Evolutionary conservation across 257 asterid species (phyloP), one percentile per base, ranked within the genome.

Genomic region (Solanum gandarillasii): DNA sequence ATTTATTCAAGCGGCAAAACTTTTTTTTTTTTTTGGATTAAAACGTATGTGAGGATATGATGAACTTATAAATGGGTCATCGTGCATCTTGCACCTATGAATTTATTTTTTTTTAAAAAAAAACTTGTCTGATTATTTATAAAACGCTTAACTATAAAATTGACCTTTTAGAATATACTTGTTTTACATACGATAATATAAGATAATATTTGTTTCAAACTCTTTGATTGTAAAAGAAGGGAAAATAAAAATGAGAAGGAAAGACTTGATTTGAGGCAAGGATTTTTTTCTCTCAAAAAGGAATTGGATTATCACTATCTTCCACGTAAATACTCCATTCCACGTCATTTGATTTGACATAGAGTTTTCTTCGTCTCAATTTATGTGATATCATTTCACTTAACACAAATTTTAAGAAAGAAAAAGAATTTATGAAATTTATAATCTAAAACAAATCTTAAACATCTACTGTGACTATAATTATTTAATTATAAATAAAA

Each of bases 331-430:
- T n/a, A 9, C 3, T 65, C n/a, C 31, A 2, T 67, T 67, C 34
- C 1, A 25, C 3, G 1, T 6, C 12, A 62, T n/a, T 58, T 23
- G 27, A 62, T 9, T 62, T 2, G 3, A 23, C 0, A 62, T 3
- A 23, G 11, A 62, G 2, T 2, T 58, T 20, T 20, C 2, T 3
- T 58, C 25, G 2, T 20, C 4, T 3, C 0, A 3, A 1, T 58
- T 7, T n/a, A 62, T 10, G 16, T 9, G 2, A n/a, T 5, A 10
- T 0, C 7, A 2, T 62, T 62, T n/a, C 7, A n/a, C 0, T n/a
- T 23, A 9, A n/a, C 29, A n/a, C 2, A 10, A 62, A 9, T 0
- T 20, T 58, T 58, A 58, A 58, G 67, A 7, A 58, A 55, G 4
- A 48, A 52, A 58, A 20, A 52, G 1, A 48, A 20, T 5, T 58